phyloP scores from a whole-genome alignment of 1,139 yeast species.

The Blastobotrys malaysiensis region DNA sequence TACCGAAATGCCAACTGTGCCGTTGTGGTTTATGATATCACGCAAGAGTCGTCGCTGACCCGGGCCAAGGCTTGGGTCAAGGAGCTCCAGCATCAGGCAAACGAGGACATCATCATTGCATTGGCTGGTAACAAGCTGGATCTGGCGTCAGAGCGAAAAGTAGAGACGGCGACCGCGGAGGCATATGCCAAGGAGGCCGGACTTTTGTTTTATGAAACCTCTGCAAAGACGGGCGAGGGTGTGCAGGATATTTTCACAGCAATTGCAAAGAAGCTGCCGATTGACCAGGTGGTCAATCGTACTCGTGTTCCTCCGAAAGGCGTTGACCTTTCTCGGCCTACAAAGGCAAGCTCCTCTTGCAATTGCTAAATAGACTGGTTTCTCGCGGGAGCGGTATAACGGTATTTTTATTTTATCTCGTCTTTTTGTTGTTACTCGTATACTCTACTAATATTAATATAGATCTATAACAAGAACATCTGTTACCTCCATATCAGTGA shows the following conservation, averaged over 20 bases:
- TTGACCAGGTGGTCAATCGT: slow-evolving; percentile 31
- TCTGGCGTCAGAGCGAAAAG: slow-evolving; percentile 47
- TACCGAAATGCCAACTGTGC: slow-evolving; percentile 87
- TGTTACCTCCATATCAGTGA: not conserved
- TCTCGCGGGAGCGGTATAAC: not conserved
- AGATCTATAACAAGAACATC: not conserved
- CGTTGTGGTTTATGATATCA: slow-evolving; percentile 72
- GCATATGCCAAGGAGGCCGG: slow-evolving; percentile 68
- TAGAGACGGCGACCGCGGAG: slow-evolving; percentile 49
- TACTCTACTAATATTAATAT: not conserved
- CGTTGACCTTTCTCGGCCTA: slow-evolving; percentile 29
- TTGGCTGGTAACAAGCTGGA: slow-evolving; percentile 82
- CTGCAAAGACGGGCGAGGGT: slow-evolving; percentile 87
- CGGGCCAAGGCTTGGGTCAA: slow-evolving; percentile 96
- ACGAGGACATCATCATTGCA: slow-evolving; percentile 75
- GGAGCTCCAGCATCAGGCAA: slow-evolving; percentile 88
- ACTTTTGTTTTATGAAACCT: slow-evolving; percentile 79
- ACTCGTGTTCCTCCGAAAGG: slow-evolving; percentile 31
- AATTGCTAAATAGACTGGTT: slow-evolving; percentile 23
- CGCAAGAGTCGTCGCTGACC: slow-evolving; percentile 60
- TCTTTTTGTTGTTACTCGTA: not conserved
- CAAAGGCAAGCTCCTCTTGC: slow-evolving; percentile 27
- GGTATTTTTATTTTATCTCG: not conserved
- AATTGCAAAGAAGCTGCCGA: slow-evolving; percentile 51
- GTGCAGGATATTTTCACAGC: slow-evolving; percentile 76